Conservation (phyloP, 805 yeast genomes). For the Candida tammaniensis region DNA sequence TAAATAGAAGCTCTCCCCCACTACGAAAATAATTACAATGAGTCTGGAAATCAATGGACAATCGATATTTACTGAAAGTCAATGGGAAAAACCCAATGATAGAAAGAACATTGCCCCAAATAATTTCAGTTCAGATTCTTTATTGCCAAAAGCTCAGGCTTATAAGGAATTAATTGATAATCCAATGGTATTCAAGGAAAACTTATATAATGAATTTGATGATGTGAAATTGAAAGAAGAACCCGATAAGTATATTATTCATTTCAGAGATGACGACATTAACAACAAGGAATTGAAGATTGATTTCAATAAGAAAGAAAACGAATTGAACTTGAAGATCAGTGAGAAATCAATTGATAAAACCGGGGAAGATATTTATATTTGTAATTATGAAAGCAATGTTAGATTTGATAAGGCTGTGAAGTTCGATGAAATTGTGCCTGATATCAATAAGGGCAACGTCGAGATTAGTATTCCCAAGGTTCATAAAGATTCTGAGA, state of each 20-base stretch:
- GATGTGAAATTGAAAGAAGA: slow-evolving; percentile 22
- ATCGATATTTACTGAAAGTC: slow-evolving; percentile 13
- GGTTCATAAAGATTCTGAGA: slow-evolving; percentile 13
- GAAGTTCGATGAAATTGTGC: slow-evolving; percentile 19
- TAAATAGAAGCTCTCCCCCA: no score
- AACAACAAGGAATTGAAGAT: slow-evolving; percentile 20
- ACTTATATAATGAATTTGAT: slow-evolving; percentile 16
- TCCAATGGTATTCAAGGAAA: slow-evolving; percentile 14
- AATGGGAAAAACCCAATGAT: slow-evolving; percentile 15
- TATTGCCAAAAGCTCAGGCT: slow-evolving; percentile 14
- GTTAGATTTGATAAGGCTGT: slow-evolving; percentile 23
- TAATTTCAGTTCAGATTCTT: slow-evolving; percentile 13
- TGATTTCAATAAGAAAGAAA: slow-evolving; percentile 22
- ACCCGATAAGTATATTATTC: slow-evolving; percentile 22
- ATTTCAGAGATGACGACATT: slow-evolving; percentile 15
- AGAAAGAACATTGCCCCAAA: slow-evolving; percentile 13
- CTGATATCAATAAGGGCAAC: slow-evolving; percentile 18
- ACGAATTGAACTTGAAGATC: slow-evolving; percentile 20
- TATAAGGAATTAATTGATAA: slow-evolving; percentile 16
- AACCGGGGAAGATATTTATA: slow-evolving; percentile 12
- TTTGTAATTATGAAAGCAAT: slow-evolving; percentile 18
- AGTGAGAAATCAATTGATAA: slow-evolving; percentile 13
- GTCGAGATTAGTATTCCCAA: slow-evolving; percentile 22
- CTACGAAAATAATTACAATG: slow-evolving; percentile 1
- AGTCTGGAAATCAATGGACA: slow-evolving; percentile 13